phyloP scores from a whole-genome alignment of 768 basidiomycete genomes.

The Naganishia vishniacii region DNA sequence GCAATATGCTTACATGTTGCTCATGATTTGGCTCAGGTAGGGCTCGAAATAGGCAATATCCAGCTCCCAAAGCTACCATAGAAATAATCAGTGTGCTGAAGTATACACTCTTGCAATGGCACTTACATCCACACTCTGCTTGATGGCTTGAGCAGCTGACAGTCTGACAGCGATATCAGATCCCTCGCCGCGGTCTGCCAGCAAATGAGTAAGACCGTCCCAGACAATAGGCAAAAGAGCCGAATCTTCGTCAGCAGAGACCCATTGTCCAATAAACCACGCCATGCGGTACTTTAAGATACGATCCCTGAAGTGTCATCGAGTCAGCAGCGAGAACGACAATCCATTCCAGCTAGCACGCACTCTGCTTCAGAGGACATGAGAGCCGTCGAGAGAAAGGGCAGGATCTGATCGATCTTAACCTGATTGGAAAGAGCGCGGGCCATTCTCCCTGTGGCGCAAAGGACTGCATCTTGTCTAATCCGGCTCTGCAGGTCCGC shows the following conservation, averaged over 20 bases:
- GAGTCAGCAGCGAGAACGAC: constrained; percentile 18
- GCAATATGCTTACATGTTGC: constrained; percentile 36
- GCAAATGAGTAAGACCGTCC: constrained; percentile 71
- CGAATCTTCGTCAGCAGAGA: constrained; percentile 59
- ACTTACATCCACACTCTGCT: constrained; percentile 79
- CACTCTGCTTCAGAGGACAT: constrained; percentile 21
- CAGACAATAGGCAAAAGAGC: constrained; percentile 60
- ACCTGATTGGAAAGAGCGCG: constrained; percentile 18
- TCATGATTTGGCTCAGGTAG: constrained; percentile 37
- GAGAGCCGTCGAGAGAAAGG: constrained; percentile 15
- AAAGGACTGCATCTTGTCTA: constrained; percentile 42
- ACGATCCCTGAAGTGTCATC: constrained; percentile 59
- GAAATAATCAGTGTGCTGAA: too few relatives aligned
- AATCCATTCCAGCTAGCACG: neutral
- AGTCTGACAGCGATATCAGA: constrained; percentile 80
- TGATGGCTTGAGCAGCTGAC: constrained; percentile 71
- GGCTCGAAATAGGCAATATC: constrained; percentile 43
- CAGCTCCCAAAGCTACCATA: constrained; percentile 46
- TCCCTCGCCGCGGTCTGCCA: constrained; percentile 62
- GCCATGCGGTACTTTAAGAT: constrained; percentile 92
- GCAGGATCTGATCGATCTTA: constrained; percentile 28
- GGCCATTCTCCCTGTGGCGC: constrained; percentile 40
- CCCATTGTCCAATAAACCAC: constrained; percentile 88
- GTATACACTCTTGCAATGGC: too few relatives aligned
- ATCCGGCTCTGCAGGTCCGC: constrained; percentile 28